Conservation (phyloP, 2,329 filamentous ascomycete genomes). For the Ophiocordyceps camponoti-rufipedis region DNA sequence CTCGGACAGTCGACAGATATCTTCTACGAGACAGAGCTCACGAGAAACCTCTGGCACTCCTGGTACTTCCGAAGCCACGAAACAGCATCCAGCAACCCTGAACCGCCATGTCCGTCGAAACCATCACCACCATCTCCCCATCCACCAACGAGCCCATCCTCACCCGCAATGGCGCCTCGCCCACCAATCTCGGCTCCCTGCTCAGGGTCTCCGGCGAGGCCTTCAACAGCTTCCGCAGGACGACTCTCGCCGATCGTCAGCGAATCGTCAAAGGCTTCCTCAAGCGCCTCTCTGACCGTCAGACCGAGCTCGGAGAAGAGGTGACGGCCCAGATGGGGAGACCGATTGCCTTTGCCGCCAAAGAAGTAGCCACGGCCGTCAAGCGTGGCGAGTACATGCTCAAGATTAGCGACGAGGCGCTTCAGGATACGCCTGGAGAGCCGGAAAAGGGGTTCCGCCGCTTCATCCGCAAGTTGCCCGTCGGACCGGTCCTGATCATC, state of each 20-base stretch:
- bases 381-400: slow-evolving; percentile 74
- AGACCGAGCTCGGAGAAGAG: slow-evolving; percentile 69
- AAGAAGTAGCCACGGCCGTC: slow-evolving; percentile 70
- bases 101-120: slow-evolving; percentile 41
- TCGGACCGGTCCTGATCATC: slow-evolving; percentile 74
- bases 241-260: slow-evolving; percentile 56
- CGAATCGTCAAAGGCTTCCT: slow-evolving; percentile 67
- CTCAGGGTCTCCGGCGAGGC: slow-evolving; percentile 54
- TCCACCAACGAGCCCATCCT: slow-evolving; percentile 72
- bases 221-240: slow-evolving; percentile 61
- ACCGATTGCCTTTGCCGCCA: slow-evolving; percentile 71
- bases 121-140: slow-evolving; percentile 69
- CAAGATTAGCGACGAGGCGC: slow-evolving; percentile 60
- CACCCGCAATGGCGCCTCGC: slow-evolving; percentile 56
- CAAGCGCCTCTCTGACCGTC: slow-evolving; percentile 46
- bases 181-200: slow-evolving; percentile 51
- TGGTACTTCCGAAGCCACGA: too few relatives aligned
- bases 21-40: too few relatives aligned
- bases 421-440: slow-evolving; percentile 69
- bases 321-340: slow-evolving; percentile 91
- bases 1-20: too few relatives aligned
- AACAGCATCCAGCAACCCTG: background rate
- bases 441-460: slow-evolving; percentile 75
- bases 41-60: too few relatives aligned
- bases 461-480: slow-evolving; percentile 73